These are phyloP conservation scores for Nicotiana tabacum DNA, from an alignment of 257 asterid species.

Conservation along the genomic window DNA sequence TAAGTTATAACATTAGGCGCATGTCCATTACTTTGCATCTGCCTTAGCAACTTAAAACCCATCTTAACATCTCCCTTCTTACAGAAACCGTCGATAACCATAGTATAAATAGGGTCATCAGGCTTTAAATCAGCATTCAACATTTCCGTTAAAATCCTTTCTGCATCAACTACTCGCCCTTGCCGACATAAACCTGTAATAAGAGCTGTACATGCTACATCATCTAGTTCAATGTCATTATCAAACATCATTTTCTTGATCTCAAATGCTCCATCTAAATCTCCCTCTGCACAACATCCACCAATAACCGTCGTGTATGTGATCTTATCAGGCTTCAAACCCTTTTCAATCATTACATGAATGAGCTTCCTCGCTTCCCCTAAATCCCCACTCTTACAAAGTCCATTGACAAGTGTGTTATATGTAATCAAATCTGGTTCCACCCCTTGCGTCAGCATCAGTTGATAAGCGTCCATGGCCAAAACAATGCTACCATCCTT, in stretches of 20 bases:
- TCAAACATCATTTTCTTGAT: conserved; percentile 42
- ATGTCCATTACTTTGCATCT: conserved; percentile 68
- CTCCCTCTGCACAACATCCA: conserved; percentile 71
- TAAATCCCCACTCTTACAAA: conserved; percentile 66
- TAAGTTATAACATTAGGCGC: conserved; percentile 60
- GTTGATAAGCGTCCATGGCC: conserved; percentile 53
- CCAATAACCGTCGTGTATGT: conserved; percentile 72
- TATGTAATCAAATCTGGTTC: conserved; percentile 77
- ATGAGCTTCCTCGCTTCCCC: conserved; percentile 45
- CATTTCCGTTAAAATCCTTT: conserved; percentile 65
- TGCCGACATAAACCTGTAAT: conserved; percentile 66
- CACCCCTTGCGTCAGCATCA: conserved; percentile 49
- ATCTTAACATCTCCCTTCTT: conserved; percentile 65
- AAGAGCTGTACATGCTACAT: conserved; percentile 64
- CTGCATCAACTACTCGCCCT: conserved; percentile 51
- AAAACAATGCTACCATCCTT: conserved; percentile 52
- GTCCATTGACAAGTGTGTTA: conserved; percentile 63
- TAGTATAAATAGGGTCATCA: conserved; percentile 53
- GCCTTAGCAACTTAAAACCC: conserved; percentile 59
- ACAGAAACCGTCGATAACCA: conserved; percentile 69
- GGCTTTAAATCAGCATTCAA: conserved; percentile 43
- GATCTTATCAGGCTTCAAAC: conserved; percentile 77
- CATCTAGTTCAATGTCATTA: conserved; percentile 54
- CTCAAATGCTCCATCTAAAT: conserved; percentile 54
- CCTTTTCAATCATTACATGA: conserved; percentile 52